Evolutionary conservation across 768 basidiomycete genomes (phyloP), one percentile per base, ranked within the genome.

Genomic region (Phlegmacium glaucopus): DNA sequence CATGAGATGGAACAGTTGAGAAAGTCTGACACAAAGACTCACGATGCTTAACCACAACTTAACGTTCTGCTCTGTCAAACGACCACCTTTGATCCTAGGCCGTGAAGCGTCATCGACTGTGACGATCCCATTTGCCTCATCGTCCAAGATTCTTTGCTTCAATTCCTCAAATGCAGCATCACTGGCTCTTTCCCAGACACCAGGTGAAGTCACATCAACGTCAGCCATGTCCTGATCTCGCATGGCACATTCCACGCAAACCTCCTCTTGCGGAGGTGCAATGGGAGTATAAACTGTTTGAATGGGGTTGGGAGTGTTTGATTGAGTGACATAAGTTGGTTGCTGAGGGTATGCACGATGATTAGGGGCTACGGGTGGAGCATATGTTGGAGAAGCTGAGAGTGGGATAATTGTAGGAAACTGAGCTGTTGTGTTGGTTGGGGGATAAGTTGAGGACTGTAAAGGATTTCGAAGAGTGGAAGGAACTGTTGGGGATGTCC

Each of bases 181-280:
- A 60, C 91, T 94, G 52, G 86, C 86, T 32, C 96, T 77, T 0
- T 90, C 91, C 96, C 96, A 99, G 7, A 88, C 78, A 1, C 93
- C 91, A 9, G 85, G 82, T 25, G 83, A 81, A 3, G 83, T 79
- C 16, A 96, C 96, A 63, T 90, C 80, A 18, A 99, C 92, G 63
- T 96, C 94, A 8, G 86, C 91, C 88, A 99, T 92, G 63, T 99
- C 96, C 61, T 95, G 83, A 66, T 99, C 96, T 27, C 96, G 85
- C 94, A 98, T 98, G 48, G 96, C 87, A 61, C 96, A 99, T 66
- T 98, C 96, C 29, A 96, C 75, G 57, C 95, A 99, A 26, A 97
- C 71, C 64, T 98, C 95, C 57, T 90, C 87, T 53, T 79, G 83
- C 9, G 72, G 78, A 11, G 72, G 79, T 17, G 74, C 79, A 27